Percentiles rank a stretch among this genome's conserved stretches.
phyloP scores from a whole-genome alignment of 2,329 filamentous ascomycete genomes.

The Microdochium trichocladiopsis region DNA sequence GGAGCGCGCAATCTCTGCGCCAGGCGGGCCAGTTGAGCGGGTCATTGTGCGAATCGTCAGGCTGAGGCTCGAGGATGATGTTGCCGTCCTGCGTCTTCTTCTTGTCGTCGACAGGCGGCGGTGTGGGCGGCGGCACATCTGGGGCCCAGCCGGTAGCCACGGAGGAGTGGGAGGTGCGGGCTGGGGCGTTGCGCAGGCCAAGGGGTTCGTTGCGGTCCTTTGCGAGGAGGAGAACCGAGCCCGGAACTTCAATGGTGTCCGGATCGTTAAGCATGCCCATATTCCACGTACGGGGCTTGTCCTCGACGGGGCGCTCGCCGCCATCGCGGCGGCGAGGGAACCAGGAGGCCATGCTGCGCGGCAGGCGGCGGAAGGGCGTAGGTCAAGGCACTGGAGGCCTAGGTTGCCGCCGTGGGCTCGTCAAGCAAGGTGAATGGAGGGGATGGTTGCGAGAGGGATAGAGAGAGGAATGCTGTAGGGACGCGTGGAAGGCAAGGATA shows the following conservation, averaged over 20 bases:
- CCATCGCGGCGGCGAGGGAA: neutral
- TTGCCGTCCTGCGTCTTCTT: conserved; percentile 77
- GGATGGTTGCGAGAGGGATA: no score
- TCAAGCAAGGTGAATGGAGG: no score
- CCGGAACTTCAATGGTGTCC: conserved; percentile 78
- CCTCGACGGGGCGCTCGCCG: neutral
- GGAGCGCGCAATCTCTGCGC: conserved; percentile 70
- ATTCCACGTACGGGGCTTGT: conserved; percentile 32
- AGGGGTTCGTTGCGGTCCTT: conserved; percentile 50
- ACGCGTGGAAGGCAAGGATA: no score
- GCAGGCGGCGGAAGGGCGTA: neutral
- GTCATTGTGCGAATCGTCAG: conserved; percentile 84
- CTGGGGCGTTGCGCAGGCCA: conserved; percentile 49
- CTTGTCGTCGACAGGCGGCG: conserved; percentile 32
- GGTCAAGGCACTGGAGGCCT: neutral
- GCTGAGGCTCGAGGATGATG: conserved; percentile 86
- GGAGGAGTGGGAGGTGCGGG: conserved; percentile 51
- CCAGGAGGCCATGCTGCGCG: neutral
- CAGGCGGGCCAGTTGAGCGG: conserved; percentile 86
- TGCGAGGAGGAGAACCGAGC: conserved; percentile 51
- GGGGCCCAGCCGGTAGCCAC: conserved; percentile 38
- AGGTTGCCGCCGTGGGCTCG: neutral
- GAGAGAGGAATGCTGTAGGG: no score
- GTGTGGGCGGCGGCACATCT: conserved; percentile 19
- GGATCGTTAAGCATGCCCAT: conserved; percentile 81